These are phyloP conservation scores for Penicillium expansum DNA, from an alignment of 2,329 filamentous ascomycete genomes.

Conservation along the genomic window DNA sequence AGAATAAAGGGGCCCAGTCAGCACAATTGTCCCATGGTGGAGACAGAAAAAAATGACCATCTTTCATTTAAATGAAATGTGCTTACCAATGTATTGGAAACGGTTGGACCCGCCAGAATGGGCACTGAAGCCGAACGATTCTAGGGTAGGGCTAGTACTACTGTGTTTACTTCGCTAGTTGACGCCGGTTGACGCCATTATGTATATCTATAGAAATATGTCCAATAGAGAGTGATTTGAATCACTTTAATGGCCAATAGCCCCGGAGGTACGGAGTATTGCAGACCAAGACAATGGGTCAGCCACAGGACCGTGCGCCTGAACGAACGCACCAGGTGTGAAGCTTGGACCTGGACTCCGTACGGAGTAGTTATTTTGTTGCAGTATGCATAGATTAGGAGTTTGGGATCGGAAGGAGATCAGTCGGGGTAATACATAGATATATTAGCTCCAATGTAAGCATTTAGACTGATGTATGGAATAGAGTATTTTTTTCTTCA, in stretches of 20 bases:
- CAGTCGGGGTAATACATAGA: not conserved
- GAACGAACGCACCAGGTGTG: not conserved
- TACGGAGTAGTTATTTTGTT: not conserved
- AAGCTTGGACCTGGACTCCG: constrained; percentile 1
- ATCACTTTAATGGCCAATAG: not conserved
- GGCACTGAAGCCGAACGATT: not conserved
- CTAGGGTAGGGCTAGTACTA: not conserved
- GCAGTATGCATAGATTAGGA: not conserved
- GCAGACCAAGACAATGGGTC: constrained; percentile 1
- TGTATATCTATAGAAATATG: not conserved
- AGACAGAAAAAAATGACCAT: too few species aligned
- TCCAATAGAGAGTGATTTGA: not conserved
- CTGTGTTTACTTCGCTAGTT: not conserved
- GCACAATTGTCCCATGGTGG: not conserved
- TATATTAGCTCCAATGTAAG: not conserved
- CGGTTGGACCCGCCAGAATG: constrained; percentile 1
- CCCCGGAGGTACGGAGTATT: not conserved
- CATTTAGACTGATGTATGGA: not conserved
- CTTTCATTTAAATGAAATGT: constrained; percentile 1
- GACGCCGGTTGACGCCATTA: not conserved
- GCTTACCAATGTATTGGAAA: not conserved
- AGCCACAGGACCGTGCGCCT: constrained; percentile 5
- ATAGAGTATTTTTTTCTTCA: not conserved
- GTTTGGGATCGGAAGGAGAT: not conserved
- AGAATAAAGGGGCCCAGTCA: constrained; percentile 1